Percentiles rank a stretch among this genome's conserved stretches.
Conservation (phyloP, 495 filamentous ascomycete genomes). For the Pyrenopolyporus hunteri region DNA sequence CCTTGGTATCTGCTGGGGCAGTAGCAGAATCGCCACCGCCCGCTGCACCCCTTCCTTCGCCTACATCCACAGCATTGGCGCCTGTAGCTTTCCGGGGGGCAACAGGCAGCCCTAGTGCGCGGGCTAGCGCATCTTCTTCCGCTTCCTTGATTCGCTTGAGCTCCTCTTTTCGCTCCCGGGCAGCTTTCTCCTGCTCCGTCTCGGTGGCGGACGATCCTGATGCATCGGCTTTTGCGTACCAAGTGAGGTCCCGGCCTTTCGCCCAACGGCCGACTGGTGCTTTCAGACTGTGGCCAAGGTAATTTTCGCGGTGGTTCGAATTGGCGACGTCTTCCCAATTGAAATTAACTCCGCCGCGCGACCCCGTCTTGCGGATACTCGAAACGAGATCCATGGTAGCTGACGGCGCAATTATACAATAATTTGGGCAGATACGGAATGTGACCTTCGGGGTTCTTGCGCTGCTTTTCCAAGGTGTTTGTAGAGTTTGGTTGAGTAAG, state of each 20-base stretch:
- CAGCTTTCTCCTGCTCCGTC: constrained; percentile 66
- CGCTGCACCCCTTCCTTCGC: constrained; percentile 18
- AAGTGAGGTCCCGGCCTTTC: constrained; percentile 80
- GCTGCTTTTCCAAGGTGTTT: no score
- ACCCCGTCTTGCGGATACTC: constrained; percentile 89
- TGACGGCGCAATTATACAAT: neutral
- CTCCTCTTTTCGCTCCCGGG: constrained; percentile 76
- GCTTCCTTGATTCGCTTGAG: constrained; percentile 84
- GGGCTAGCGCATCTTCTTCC: constrained; percentile 87
- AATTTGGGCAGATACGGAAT: no score
- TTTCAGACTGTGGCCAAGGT: constrained; percentile 94
- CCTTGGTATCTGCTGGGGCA: constrained; percentile 16
- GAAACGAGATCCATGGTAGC: constrained; percentile 88
- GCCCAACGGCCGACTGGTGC: constrained; percentile 97
- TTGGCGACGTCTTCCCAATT: constrained; percentile 93
- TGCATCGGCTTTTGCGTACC: constrained; percentile 81
- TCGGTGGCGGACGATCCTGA: constrained; percentile 53
- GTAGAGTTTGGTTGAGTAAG: no score
- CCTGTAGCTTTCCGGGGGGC: constrained; percentile 56
- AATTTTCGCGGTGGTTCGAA: constrained; percentile 91
- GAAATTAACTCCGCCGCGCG: constrained; percentile 92
- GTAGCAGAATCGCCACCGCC: neutral
- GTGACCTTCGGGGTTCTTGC: no score
- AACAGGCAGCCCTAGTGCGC: constrained; percentile 79
- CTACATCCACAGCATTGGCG: constrained; percentile 55